Base-by-base conservation (phyloP, 345 rosid genomes). In the Rhodomyrtus tomentosa region DNA sequence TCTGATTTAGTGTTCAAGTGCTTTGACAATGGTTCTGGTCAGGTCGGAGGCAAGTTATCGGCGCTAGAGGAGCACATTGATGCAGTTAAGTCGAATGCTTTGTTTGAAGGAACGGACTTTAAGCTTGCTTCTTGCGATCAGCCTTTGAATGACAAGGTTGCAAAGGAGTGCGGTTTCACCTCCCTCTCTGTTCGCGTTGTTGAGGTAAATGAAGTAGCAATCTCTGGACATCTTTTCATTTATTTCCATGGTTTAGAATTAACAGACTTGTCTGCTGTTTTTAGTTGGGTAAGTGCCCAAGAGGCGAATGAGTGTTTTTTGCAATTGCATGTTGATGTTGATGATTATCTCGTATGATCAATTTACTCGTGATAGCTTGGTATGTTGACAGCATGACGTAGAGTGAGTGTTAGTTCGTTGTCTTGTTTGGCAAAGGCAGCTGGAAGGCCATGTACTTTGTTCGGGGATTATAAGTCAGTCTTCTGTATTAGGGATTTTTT, bases 101-200 rank as follows among this genome's bases (percentile, higher is more conserved):
- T 92, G 76, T 95, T 97, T 82, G 87, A 91, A 85, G 98, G 98
- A 25, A 95, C 98, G 6, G 99, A 97, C 88, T 97, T 97, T 90
- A 95, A 97, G 92, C 95, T 97, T 36, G 99, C 98, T 5, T 83
- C 98, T 86, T 94, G 92, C 42, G 85, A 90, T 80, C 90, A 87
- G 52, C 99, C 98, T 25, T 84, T 90, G 86, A 84, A 92, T 49
- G 95, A 94, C 82, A 89, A 88, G 89, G 99, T 95, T 81, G 93
- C 98, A 80, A 89, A 86, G 55, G 98, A 95, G 85, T 95, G 96
- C 62, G 98, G 98, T 48, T 97, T 97, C 89, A 90, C 98, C 84
- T 93, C 98, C 42, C 94, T 96, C 54, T 95, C 98, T 40, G 89
- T 95, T 88, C 96, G 97, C 32, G 82, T 94, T 83, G 99, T 96